Base-by-base conservation (phyloP, 352 stramenopile species). In the Phytophthora pisi region DNA sequence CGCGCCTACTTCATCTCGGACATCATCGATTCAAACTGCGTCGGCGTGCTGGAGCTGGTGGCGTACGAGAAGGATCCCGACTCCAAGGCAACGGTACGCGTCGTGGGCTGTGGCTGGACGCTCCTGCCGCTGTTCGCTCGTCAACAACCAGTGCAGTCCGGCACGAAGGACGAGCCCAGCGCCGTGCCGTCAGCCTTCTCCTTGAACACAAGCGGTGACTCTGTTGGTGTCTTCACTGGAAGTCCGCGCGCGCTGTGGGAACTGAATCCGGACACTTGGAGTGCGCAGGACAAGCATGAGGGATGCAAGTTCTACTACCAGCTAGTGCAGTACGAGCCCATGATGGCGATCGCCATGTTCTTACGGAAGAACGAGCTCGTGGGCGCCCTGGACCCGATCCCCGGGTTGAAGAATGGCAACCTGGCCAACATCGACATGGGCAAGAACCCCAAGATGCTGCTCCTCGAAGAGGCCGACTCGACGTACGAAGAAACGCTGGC, bases 21-120 rank as follows among this genome's bases (percentile, higher is more conserved):
- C 15, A 81, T 98, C 9, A 78, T 93, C 20, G 96, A 99, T 66
- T 61, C 84, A 9, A 95, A 89, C 58, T 98, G 93, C 52, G 85
- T 98, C 40, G 88, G 86, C 5, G 88, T 99, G n/a, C 68, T 98
- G 9, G 95, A 99, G 67, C 80, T 99, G 10, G 93, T 99, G 11
- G 89, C 87, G 15, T 92, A 93, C 50, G 78, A 96, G 18, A 96
- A 97, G 57, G 84, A 97, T 51, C 72, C 67, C 0, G 77, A 88
- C 61, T 96, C 77, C 13, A 96, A 85, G 70, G 89, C 74, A 28
- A 91, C 74, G 4, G 82, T 86, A 7, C 70, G 70, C 20, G 64
- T 83, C 5, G 94, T 91, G 45, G 93, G 95, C 3, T 98, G 93
- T 64, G 96, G 96, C 16, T 99, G 95, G 95, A 96, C 89, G 30